phyloP scores from a whole-genome alignment of 2,329 filamentous ascomycete species.

The Diaporthe ampelina region DNA sequence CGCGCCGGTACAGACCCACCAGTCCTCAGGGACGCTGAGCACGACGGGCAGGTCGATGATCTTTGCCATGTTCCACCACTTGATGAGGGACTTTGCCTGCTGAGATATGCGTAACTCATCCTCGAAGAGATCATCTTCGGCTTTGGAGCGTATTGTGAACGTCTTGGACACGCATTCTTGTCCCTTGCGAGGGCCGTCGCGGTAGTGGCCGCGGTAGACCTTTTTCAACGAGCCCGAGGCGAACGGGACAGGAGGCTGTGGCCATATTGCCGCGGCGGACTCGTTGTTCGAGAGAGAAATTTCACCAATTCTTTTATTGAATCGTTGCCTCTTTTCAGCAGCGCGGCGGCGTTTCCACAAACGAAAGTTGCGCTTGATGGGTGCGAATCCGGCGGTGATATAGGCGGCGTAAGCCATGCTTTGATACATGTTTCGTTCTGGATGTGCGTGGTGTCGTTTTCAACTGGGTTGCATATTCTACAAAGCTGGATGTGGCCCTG shows the following conservation, averaged over 20 bases:
- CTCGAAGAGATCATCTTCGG: fast-evolving
- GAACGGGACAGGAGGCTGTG: neutral
- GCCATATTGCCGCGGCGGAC: neutral
- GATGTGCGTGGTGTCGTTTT: too few species aligned
- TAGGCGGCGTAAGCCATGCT: too few species aligned
- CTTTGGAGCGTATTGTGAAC: neutral
- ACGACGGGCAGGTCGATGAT: neutral
- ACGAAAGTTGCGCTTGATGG: neutral
- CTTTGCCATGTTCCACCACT: neutral
- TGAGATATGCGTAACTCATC: neutral
- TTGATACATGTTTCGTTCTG: too few species aligned
- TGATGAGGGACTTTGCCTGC: neutral
- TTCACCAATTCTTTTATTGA: neutral
- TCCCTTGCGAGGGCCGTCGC: neutral
- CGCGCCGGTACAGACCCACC: neutral
- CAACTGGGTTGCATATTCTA: too few species aligned
- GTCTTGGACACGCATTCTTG: neutral
- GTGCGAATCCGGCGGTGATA: too few species aligned
- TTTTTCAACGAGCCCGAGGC: neutral
- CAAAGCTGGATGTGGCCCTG: too few species aligned
- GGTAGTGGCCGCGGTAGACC: neutral
- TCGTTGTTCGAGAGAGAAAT: neutral
- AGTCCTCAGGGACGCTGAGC: neutral
- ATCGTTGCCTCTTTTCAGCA: too few species aligned
- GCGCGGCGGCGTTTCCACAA: neutral